Evolutionary conservation across 1,284 basidiomycete species (phyloP), one percentile per base, ranked within the genome.

Genomic region (Leucoagaricus sp.): DNA sequence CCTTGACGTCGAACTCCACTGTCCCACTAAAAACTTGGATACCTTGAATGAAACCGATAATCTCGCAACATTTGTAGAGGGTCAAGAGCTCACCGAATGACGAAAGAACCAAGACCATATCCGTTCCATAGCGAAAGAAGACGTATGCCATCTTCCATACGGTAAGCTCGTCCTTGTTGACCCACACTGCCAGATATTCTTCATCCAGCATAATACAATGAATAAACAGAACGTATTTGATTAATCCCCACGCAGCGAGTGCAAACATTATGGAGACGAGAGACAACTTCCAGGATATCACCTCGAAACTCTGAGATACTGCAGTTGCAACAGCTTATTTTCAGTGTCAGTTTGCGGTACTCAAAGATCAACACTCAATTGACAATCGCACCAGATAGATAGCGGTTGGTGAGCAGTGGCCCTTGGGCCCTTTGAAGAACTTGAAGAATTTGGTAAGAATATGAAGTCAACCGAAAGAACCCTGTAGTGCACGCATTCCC

Each of bases 181-280:
- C 17, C 54, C 54, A 56, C 10, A 56, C 40, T 29, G 21, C 48
- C 1, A 17, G 29, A 45, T 36, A 45, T 21, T 56, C 54, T n/a
- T 56, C 47, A 26, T 56, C 41, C 8, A 56, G 38, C 3, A 48
- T 56, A 31, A 50, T 49, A 12, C 33, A 21, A 38, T 56, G 54
- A 19, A 50, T 48, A 26, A 29, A 56, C 15, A 56, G 12, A 6
- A 19, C n/a, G n/a, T n/a, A n/a, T n/a, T n/a, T n/a, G n/a, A n/a
- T n/a, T n/a, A n/a, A n/a, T n/a, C n/a, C n/a, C n/a, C n/a, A n/a
- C n/a, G n/a, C n/a, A n/a, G n/a, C n/a, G n/a, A n/a, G n/a, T n/a
- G n/a, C n/a, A n/a, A n/a, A n/a, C n/a, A n/a, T n/a, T n/a, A n/a
- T n/a, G n/a, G n/a, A n/a, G n/a, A n/a, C n/a, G n/a, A n/a, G n/a